Evolutionary conservation across 768 basidiomycete genomes (phyloP).

Genomic region (Clitopilus passeckerianus): DNA sequence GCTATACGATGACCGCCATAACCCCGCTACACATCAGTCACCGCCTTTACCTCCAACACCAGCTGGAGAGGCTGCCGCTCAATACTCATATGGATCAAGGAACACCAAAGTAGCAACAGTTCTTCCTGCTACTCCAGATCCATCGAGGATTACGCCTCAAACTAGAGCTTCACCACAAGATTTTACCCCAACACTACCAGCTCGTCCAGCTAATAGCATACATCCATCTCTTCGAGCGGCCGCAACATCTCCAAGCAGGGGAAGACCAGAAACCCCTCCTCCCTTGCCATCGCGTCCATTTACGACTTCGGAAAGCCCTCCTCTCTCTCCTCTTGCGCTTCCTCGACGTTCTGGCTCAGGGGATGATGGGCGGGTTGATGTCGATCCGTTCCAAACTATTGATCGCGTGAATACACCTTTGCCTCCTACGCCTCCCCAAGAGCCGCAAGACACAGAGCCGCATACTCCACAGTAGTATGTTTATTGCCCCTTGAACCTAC

Average conservation of each 20-base stretch:
- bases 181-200: slow-evolving; percentile 68
- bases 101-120: slow-evolving; percentile 61
- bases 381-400: neutral
- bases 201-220: slow-evolving; percentile 67
- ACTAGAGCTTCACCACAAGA: slow-evolving; percentile 44
- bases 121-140: slow-evolving; percentile 21
- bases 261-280: slow-evolving; percentile 19
- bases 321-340: slow-evolving; percentile 21
- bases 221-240: slow-evolving; percentile 68
- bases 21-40: slow-evolving; percentile 35
- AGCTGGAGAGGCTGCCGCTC: slow-evolving; percentile 52
- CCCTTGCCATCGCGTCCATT: slow-evolving; percentile 18
- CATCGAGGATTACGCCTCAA: slow-evolving; percentile 5
- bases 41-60: slow-evolving; percentile 76
- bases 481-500: neutral
- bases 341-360: slow-evolving; percentile 12
- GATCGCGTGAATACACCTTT: neutral
- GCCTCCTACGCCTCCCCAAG: neutral
- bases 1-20: slow-evolving; percentile 54
- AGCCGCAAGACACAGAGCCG: neutral
- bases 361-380: neutral
- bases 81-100: slow-evolving; percentile 64
- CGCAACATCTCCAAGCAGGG: slow-evolving; percentile 42
- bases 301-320: slow-evolving; percentile 19
- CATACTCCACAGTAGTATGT: neutral